These are phyloP conservation scores for Rhododendron ovatum DNA, from an alignment of 148 eudicot genomes.

Conservation along the genomic window DNA sequence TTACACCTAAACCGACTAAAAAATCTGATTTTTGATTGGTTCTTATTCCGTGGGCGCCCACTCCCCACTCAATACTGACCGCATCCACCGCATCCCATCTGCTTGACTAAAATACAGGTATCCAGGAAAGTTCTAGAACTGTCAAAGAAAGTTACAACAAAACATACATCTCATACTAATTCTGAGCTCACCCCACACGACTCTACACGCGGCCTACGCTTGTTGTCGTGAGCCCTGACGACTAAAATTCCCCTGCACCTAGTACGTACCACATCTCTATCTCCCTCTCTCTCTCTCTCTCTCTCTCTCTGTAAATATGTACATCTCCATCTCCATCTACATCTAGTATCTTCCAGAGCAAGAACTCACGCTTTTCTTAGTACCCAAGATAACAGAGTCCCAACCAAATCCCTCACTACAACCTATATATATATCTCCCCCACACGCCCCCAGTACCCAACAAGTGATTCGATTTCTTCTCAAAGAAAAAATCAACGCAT, in stretches of 20 bases:
- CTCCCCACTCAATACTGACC: not conserved
- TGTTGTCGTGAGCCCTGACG: not conserved
- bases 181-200: too few relatives aligned
- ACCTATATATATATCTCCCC: not conserved
- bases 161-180: too few relatives aligned
- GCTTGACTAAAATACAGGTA: not conserved
- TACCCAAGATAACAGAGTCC: not conserved
- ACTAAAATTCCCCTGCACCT: not conserved
- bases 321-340: not conserved
- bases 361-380: not conserved
- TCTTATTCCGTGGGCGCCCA: not conserved
- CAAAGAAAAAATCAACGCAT: not conserved
- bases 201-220: too few relatives aligned
- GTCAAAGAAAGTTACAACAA: not conserved
- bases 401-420: not conserved
- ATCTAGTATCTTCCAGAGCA: not conserved
- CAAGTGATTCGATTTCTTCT: not conserved
- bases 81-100: not conserved
- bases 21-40: not conserved
- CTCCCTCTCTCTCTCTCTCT: too few relatives aligned
- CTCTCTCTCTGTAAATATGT: too few relatives aligned
- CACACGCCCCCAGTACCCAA: not conserved
- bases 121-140: not conserved
- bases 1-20: not conserved
- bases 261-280: too few relatives aligned